phyloP scores from a whole-genome alignment of 2,329 filamentous ascomycete genomes.

The Coleophoma crateriformis region DNA sequence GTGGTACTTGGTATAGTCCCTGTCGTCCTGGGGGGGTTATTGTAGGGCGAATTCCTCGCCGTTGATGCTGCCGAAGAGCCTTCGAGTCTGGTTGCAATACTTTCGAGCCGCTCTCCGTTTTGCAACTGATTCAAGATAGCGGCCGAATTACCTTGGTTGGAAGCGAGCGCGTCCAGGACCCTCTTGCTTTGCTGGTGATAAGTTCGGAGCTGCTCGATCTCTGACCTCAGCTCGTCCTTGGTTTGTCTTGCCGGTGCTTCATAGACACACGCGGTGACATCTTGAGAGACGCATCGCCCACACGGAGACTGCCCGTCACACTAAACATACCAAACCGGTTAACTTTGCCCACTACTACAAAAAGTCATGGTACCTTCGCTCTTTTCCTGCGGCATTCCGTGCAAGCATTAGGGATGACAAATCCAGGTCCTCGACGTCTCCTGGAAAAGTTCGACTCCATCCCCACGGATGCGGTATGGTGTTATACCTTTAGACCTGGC shows the following conservation, averaged over 20 bases:
- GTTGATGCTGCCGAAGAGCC: conserved; percentile 20
- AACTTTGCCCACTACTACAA: too few relatives aligned
- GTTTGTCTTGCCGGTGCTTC: conserved; percentile 58
- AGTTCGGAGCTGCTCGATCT: conserved; percentile 51
- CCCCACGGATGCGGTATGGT: too few relatives aligned
- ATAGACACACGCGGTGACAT: conserved; percentile 51
- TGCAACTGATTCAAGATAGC: conserved; percentile 49
- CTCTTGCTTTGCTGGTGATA: conserved; percentile 49
- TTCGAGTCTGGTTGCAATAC: conserved; percentile 38
- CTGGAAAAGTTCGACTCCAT: neutral
- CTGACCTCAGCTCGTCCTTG: conserved; percentile 54
- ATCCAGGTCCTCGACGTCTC: conserved; percentile 5
- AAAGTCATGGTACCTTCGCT: conserved; percentile 19
- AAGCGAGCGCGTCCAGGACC: conserved; percentile 45
- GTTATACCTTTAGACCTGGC: too few relatives aligned
- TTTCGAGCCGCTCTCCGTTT: conserved; percentile 47
- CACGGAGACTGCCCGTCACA: conserved; percentile 51
- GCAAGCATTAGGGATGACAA: conserved; percentile 12
- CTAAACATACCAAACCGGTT: conserved; percentile 14
- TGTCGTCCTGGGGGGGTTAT: conserved; percentile 14
- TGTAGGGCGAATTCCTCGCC: conserved; percentile 29
- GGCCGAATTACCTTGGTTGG: conserved; percentile 24
- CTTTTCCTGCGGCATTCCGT: conserved; percentile 12
- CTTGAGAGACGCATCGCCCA: conserved; percentile 47
- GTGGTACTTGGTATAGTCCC: conserved; percentile 30